Conservation (phyloP, 2,329 filamentous ascomycete genomes). For the Colletotrichum incanum region DNA sequence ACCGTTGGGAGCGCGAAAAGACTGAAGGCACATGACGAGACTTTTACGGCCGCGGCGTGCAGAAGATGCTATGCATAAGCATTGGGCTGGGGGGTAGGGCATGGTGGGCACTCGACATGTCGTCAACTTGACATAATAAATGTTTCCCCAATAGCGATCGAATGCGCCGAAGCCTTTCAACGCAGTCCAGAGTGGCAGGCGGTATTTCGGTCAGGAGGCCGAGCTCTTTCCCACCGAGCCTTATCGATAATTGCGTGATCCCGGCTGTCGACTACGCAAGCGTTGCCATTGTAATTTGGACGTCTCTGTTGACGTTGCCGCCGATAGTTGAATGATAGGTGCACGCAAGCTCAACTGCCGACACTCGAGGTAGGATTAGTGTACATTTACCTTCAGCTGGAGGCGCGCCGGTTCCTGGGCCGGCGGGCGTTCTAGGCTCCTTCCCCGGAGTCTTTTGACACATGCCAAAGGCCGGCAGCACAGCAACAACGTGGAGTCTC, state of each 20-base stretch:
- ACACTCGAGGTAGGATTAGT: not conserved
- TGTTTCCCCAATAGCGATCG: not conserved
- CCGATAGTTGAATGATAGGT: not conserved
- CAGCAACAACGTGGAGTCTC: conserved; percentile 4
- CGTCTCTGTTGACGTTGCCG: not conserved
- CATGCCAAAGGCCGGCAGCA: not conserved
- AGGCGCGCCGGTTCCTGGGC: not conserved
- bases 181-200: not conserved
- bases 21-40: conserved; percentile 19
- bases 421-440: conserved; percentile 7
- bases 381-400: not conserved
- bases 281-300: not conserved
- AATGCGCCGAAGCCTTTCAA: conserved; percentile 14
- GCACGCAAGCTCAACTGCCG: not conserved
- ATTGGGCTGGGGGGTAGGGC: not conserved
- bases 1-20: conserved; percentile 12
- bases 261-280: not conserved
- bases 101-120: conserved; percentile 21
- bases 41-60: conserved; percentile 6
- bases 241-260: not conserved
- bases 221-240: not conserved
- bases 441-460: conserved; percentile 4
- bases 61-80: conserved; percentile 2
- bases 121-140: conserved; percentile 31
- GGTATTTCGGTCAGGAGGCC: not conserved